Evolutionary conservation across 140 eudicot genomes (phyloP), one percentile per base, ranked within the genome.

Genomic region (Erigeron philadelphicus): DNA sequence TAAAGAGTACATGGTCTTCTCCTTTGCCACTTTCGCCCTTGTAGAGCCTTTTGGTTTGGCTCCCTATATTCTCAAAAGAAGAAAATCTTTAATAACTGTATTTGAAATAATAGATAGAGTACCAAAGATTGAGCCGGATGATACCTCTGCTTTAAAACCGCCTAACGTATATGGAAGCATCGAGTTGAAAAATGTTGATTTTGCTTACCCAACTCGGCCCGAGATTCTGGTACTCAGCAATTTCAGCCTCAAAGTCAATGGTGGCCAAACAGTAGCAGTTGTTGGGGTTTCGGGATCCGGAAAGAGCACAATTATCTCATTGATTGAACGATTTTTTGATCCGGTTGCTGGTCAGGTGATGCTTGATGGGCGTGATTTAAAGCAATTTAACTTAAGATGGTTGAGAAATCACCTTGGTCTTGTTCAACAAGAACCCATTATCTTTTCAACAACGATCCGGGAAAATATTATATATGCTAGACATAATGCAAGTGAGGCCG

Each of bases 241-340:
- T 68, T 92, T 92, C 72, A 92, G 86, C 65, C 93, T 92, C 31
- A 92, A 86, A 76, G 96, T 92, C 54, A 89, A 73, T 11, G 96
- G 98, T 2, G 98, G 98, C 18, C 98, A 92, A 81, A 92, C 98
- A 3, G 88, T 92, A 6, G 98, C 98, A 8, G 95, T 92, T 25
- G 98, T 92, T 23, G 98, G 98, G 48, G 98, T 92, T 61, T 92
- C 98, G 1, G 98, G 98, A 54, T 92, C 98, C 3, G 98, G 98
- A 19, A 92, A 92, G 79, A 92, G 98, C 83, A 92, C 98, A 11
- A 92, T 92, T 61, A 82, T 92, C 45, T 92, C 98, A 5, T 69
- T 92, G 60, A 82, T 92, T 2, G 94, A 93, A 70, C 85, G 98
- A 72, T 93, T 89, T 71, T 93, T 87, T 18, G 98, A 93, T 64